These are phyloP conservation scores for Yamadazyma mexicana DNA, from an alignment of 1,139 yeast genomes.

Conservation along the genomic window DNA sequence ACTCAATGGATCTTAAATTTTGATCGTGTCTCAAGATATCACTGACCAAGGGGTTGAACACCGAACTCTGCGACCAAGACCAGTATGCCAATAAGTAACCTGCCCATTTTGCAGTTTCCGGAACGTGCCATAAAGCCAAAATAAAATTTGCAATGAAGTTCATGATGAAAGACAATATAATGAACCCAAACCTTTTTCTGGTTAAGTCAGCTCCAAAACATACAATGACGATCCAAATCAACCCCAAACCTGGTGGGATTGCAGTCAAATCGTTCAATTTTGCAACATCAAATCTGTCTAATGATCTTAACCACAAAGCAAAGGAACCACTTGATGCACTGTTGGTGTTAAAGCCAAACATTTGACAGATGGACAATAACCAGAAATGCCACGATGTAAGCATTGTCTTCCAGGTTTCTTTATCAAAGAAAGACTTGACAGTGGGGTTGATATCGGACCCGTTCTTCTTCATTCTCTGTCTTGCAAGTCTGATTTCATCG, in stretches of 20 bases:
- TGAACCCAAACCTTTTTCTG: conserved; percentile 26
- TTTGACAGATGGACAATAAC: conserved; percentile 20
- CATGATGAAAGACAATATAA: conserved; percentile 26
- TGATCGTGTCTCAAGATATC: conserved; percentile 24
- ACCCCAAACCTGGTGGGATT: conserved; percentile 53
- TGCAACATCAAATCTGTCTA: conserved; percentile 35
- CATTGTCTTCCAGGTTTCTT: conserved; percentile 23
- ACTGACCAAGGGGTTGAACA: conserved; percentile 22
- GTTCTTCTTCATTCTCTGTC: conserved; percentile 25
- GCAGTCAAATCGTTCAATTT: conserved; percentile 43
- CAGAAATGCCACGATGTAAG: conserved; percentile 28
- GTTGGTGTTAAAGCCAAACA: conserved; percentile 31
- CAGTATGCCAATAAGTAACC: conserved; percentile 24
- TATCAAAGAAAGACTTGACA: conserved; percentile 24
- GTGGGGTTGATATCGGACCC: conserved; percentile 21
- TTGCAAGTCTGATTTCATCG: conserved; percentile 27
- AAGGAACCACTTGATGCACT: conserved; percentile 47
- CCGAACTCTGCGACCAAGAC: conserved; percentile 25
- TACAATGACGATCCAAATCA: conserved; percentile 43
- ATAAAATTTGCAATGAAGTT: conserved; percentile 32
- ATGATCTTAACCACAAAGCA: conserved; percentile 50
- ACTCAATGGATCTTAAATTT: conserved; percentile 26
- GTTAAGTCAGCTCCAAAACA: conserved; percentile 31
- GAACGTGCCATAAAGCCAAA: conserved; percentile 41
- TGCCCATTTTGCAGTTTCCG: conserved; percentile 38